A percentile compares a stretch with the other conserved stretches of the same genome.
phyloP scores from a whole-genome alignment of 164 flowering plant species.

The Nelumbo lutea region DNA sequence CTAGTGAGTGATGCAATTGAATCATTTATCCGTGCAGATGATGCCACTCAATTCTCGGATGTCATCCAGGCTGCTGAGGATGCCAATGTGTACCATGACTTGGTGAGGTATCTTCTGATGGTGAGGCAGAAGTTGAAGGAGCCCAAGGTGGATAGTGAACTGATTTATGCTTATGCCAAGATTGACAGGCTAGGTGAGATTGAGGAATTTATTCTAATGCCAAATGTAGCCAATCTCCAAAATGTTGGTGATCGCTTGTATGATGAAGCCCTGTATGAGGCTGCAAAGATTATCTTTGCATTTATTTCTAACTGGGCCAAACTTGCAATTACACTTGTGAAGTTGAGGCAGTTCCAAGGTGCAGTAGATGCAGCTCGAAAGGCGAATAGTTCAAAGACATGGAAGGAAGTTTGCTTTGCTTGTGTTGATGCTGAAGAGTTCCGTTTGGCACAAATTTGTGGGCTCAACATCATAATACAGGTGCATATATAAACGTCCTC shows the following conservation, averaged over 20 bases:
- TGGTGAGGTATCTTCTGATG: conserved; percentile 76
- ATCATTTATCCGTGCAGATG: conserved; percentile 85
- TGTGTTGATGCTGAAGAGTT: conserved; percentile 2
- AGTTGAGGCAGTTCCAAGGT: not conserved
- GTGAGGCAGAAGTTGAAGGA: conserved; percentile 76
- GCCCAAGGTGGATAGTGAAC: conserved; percentile 84
- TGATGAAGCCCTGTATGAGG: not conserved
- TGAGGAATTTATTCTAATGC: conserved; percentile 85
- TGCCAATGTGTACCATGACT: conserved; percentile 65
- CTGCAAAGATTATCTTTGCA: not conserved
- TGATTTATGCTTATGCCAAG: conserved; percentile 84
- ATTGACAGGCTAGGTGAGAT: conserved; percentile 74
- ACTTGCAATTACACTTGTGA: not conserved
- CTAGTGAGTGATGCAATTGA: conserved; percentile 82
- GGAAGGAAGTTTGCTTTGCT: conserved; percentile 1
- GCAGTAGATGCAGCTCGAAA: conserved; percentile 1
- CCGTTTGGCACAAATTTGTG: not conserved
- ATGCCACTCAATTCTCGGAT: conserved; percentile 67
- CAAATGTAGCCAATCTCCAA: conserved; percentile 83
- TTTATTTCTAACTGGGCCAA: not conserved
- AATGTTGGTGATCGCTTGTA: conserved; percentile 22
- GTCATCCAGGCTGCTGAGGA: conserved; percentile 72
- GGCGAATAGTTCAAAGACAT: not conserved
- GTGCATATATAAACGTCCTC: not conserved
- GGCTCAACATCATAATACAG: conserved; percentile 1